Percentiles rank a stretch among this genome's conserved stretches.
Conservation (phyloP, 805 yeast genomes). For the Millerago galiae region DNA sequence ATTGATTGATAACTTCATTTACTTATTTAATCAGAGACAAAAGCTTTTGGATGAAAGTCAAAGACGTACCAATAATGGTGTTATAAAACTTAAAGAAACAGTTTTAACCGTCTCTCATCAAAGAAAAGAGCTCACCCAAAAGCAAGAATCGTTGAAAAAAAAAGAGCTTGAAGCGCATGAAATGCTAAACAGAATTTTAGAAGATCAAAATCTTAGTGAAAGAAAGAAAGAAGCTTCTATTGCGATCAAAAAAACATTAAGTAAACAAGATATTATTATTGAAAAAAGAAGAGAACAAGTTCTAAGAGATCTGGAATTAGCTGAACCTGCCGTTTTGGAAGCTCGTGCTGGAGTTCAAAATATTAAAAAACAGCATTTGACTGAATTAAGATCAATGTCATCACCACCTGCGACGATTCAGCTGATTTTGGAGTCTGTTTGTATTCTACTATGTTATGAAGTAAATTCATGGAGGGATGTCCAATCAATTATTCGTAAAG, state of each 20-base stretch:
- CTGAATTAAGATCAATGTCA: slow-evolving; percentile 82
- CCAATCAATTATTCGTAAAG: slow-evolving; percentile 69
- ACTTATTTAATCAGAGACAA: slow-evolving; percentile 37
- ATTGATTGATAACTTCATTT: slow-evolving; percentile 39
- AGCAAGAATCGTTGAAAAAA: slow-evolving; percentile 38
- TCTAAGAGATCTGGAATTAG: slow-evolving; percentile 56
- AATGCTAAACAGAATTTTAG: slow-evolving; percentile 69
- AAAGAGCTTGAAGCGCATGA: slow-evolving; percentile 67
- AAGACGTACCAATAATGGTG: slow-evolving; percentile 65
- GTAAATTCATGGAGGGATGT: slow-evolving; percentile 76
- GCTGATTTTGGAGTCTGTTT: slow-evolving; percentile 80
- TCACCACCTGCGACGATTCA: slow-evolving; percentile 90
- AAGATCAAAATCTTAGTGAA: slow-evolving; percentile 89
- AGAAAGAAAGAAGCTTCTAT: slow-evolving; percentile 81
- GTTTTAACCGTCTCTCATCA: slow-evolving; percentile 63
- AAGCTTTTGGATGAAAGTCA: slow-evolving; percentile 55
- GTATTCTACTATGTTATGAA: slow-evolving; percentile 69
- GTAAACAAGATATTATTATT: slow-evolving; percentile 58
- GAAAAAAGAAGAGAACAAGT: slow-evolving; percentile 48
- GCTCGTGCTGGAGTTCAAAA: slow-evolving; percentile 89
- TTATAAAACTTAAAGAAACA: slow-evolving; percentile 71
- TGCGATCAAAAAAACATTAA: slow-evolving; percentile 64
- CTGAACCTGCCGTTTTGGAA: slow-evolving; percentile 78
- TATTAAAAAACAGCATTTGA: slow-evolving; percentile 85
- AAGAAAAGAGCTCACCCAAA: slow-evolving; percentile 45